Evolutionary conservation across 148 eudicot species (phyloP).

Genomic region (Polygonum aviculare): DNA sequence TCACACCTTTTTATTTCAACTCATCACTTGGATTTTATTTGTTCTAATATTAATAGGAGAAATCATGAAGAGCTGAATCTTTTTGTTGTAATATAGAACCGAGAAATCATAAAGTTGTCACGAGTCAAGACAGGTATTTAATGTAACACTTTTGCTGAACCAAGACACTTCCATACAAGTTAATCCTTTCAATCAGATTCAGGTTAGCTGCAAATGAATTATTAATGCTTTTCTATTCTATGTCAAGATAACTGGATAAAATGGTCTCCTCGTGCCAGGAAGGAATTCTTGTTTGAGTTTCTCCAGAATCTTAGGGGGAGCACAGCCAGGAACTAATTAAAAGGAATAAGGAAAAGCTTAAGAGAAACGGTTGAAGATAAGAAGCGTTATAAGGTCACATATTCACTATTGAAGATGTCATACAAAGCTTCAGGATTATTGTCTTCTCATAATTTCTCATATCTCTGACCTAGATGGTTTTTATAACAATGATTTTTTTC

Average conservation of each 20-base stretch:
- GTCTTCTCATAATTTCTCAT: not conserved
- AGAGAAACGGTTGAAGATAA: conserved; percentile 88
- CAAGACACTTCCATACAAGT: too few species aligned
- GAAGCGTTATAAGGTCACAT: conserved; percentile 95
- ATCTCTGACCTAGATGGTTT: not conserved
- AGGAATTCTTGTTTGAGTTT: conserved; percentile 92
- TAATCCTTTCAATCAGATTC: too few species aligned
- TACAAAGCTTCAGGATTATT: conserved; percentile 89
- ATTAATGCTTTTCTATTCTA: too few species aligned
- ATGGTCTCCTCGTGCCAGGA: conserved; percentile 96
- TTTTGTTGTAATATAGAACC: conserved; percentile 68
- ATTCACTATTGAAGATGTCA: conserved; percentile 92
- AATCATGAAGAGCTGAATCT: conserved; percentile 82
- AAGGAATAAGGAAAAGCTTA: conserved; percentile 57
- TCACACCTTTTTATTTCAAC: not conserved
- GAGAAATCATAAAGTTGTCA: conserved; percentile 64
- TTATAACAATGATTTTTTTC: not conserved
- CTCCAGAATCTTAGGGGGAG: conserved; percentile 72
- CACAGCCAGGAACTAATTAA: conserved; percentile 47
- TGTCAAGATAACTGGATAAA: conserved; percentile 83
- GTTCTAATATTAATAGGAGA: conserved; percentile 44
- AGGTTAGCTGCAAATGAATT: too few species aligned
- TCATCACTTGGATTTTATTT: conserved; percentile 5
- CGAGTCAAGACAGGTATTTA: conserved; percentile 48
- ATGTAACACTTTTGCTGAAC: too few species aligned